Conservation (phyloP, 164 flowering plant species). For the Amborella trichopoda region DNA sequence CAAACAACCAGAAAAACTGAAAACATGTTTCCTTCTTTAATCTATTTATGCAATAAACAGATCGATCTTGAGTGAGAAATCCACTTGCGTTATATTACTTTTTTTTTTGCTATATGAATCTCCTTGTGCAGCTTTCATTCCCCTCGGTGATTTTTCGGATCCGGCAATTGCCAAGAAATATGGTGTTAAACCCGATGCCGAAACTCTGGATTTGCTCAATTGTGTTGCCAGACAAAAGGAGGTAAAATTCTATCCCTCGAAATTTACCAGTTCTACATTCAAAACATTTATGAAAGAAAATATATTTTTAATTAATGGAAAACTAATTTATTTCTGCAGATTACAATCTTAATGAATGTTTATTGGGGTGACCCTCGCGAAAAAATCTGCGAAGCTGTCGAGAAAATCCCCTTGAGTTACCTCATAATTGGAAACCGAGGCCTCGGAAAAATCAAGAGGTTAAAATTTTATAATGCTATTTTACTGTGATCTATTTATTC, state of each 20-base stretch:
- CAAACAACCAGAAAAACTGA: no score
- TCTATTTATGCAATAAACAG: no score
- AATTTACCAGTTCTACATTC: not conserved
- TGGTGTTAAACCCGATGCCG: constrained; percentile 60
- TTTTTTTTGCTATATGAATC: no score
- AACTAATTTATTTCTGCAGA: no score
- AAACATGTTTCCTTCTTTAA: no score
- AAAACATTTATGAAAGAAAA: not conserved
- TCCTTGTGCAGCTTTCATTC: constrained; percentile 52
- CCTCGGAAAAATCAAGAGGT: constrained; percentile 75
- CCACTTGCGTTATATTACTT: no score
- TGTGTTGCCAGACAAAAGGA: constrained; percentile 43
- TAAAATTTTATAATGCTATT: not conserved
- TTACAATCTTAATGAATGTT: constrained; percentile 64
- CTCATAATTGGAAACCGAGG: constrained; percentile 85
- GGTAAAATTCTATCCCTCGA: constrained; percentile 33
- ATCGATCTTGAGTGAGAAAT: no score
- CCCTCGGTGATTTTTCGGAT: constrained; percentile 49
- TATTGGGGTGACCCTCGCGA: constrained; percentile 96
- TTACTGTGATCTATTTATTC: not conserved
- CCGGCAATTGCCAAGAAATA: constrained; percentile 57
- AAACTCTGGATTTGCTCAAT: constrained; percentile 50
- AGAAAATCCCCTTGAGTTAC: constrained; percentile 56
- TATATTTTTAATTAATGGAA: not conserved
- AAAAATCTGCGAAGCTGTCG: constrained; percentile 76